A percentile compares a stretch with the other conserved stretches of the same genome.
Conservation (phyloP, 345 rosid species). For the Lepidium sativum region DNA sequence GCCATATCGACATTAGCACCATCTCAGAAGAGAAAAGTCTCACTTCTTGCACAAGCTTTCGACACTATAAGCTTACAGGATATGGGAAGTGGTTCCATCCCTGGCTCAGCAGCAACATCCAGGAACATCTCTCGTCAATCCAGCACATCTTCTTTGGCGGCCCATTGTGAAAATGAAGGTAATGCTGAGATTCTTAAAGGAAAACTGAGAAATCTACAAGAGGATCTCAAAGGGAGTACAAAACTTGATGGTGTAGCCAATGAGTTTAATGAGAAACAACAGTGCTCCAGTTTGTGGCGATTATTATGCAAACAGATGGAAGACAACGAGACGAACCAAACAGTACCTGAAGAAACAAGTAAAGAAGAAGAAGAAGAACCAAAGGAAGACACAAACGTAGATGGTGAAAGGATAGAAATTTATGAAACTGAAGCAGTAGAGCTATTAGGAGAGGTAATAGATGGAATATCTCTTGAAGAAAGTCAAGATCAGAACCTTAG, state of each 20-base stretch:
- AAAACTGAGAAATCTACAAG: slow-evolving; percentile 20
- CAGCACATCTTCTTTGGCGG: slow-evolving; percentile 7
- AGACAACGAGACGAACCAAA: slow-evolving; percentile 35
- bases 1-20: slow-evolving; percentile 69
- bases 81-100: slow-evolving; percentile 14
- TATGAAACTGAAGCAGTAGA: slow-evolving; percentile 62
- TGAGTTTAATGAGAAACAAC: slow-evolving; percentile 45
- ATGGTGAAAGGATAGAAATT: slow-evolving; percentile 28
- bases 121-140: slow-evolving; percentile 33
- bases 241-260: slow-evolving; percentile 22
- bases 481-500: slow-evolving; percentile 27
- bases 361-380: slow-evolving; percentile 22
- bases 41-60: slow-evolving; percentile 91
- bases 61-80: slow-evolving; percentile 55
- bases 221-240: slow-evolving; percentile 23
- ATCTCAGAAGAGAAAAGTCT: slow-evolving; percentile 70
- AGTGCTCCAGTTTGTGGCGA: slow-evolving; percentile 57
- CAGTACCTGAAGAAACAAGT: slow-evolving; percentile 24
- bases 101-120: slow-evolving; percentile 29
- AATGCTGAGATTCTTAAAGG: slow-evolving; percentile 24
- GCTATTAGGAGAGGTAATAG: slow-evolving; percentile 81
- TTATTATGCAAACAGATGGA: slow-evolving; percentile 71
- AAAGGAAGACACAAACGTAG: slow-evolving; percentile 16
- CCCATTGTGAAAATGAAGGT: slow-evolving; percentile 15
- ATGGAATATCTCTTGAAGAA: slow-evolving; percentile 61